These are phyloP conservation scores for Kodamaea jinghongensis DNA, from an alignment of 805 yeast genomes.

Conservation along the genomic window DNA sequence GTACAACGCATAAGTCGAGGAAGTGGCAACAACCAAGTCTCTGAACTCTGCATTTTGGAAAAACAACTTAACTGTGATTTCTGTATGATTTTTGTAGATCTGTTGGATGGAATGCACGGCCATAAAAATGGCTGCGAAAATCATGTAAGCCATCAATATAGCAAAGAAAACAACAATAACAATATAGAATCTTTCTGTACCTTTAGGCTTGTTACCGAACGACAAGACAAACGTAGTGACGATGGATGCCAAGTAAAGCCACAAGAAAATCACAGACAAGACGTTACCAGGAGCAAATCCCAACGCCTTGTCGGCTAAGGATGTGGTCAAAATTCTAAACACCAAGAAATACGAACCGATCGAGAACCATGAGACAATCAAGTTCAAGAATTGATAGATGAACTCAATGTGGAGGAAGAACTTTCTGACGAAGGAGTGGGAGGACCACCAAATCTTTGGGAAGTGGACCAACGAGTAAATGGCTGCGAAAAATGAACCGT, in stretches of 20 bases:
- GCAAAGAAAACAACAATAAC: constrained; percentile 56
- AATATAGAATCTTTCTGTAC: constrained; percentile 53
- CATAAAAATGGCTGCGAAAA: constrained; percentile 56
- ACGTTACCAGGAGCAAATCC: constrained; percentile 45
- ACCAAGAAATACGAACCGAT: constrained; percentile 63
- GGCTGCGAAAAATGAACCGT: constrained; percentile 69
- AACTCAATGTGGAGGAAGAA: constrained; percentile 53
- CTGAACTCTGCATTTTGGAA: constrained; percentile 45
- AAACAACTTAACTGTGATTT: constrained; percentile 45
- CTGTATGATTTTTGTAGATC: constrained; percentile 32
- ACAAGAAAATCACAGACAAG: constrained; percentile 50
- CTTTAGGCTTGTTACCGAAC: constrained; percentile 64
- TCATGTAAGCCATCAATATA: constrained; percentile 56
- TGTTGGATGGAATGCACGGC: constrained; percentile 50
- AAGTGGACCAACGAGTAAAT: constrained; percentile 55
- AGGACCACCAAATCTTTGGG: constrained; percentile 52
- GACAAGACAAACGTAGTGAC: constrained; percentile 60
- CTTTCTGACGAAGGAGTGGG: constrained; percentile 51
- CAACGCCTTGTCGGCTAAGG: constrained; percentile 37
- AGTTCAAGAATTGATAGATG: constrained; percentile 51
- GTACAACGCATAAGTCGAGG: constrained; percentile 61
- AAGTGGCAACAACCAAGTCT: constrained; percentile 55
- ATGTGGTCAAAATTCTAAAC: constrained; percentile 59
- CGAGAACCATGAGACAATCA: constrained; percentile 62
- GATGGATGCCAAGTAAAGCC: constrained; percentile 56